These are phyloP conservation scores for Cenchrus purpureus DNA, from an alignment of 176 grass and related monocot species.

Conservation along the genomic window DNA sequence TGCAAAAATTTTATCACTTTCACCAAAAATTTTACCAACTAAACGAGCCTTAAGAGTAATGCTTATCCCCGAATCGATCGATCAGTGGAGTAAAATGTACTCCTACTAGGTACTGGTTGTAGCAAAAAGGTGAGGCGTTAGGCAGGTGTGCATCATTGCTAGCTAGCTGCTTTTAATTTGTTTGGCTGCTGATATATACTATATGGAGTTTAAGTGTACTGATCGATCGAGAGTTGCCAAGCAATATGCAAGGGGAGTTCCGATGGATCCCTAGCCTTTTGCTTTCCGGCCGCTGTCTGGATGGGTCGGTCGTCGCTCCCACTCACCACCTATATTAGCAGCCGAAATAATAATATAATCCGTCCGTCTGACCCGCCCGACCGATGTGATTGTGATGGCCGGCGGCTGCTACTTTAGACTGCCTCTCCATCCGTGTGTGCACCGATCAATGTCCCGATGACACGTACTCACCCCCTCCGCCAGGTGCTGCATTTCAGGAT, in stretches of 20 bases:
- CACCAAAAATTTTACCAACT: no score
- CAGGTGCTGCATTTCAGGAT: neutral
- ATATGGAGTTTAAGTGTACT: no score
- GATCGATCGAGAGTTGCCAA: no score
- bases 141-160: conserved; percentile 51
- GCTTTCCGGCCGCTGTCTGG: no score
- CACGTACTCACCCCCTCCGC: neutral
- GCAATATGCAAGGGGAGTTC: no score
- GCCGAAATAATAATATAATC: conserved; percentile 26
- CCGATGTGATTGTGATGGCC: neutral
- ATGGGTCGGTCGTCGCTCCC: no score
- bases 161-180: neutral
- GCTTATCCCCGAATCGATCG: neutral
- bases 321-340: no score
- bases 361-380: neutral
- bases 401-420: conserved; percentile 44
- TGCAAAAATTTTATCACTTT: no score
- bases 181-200: no score
- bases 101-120: neutral
- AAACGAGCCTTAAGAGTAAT: no score
- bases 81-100: neutral
- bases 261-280: no score
- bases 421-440: neutral
- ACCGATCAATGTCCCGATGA: neutral
- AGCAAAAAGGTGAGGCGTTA: conserved; percentile 34